phyloP scores from a whole-genome alignment of 1,284 basidiomycete genomes.

The Cutaneotrichosporon spelunceum region DNA sequence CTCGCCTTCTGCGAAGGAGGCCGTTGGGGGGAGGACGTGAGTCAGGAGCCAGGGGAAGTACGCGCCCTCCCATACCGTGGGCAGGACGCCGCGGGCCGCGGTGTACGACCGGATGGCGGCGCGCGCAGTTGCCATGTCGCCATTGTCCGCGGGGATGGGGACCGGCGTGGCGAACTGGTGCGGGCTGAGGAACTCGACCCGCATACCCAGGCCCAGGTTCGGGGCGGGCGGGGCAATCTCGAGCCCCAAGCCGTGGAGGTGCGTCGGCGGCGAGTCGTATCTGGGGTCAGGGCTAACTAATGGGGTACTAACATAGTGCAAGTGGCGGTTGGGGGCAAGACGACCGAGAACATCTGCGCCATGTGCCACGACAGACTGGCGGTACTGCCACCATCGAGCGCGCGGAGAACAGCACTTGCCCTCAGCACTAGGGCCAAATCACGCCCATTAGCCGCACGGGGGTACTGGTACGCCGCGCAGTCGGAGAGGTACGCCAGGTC shows the following conservation, averaged over 20 bases:
- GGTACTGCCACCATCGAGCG: neutral
- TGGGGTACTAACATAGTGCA: neutral
- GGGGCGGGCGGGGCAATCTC: neutral
- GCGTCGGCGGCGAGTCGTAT: neutral
- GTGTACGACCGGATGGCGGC: neutral
- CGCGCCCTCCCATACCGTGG: neutral
- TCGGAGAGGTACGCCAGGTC: neutral
- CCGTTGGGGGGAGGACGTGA: neutral
- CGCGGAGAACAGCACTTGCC: neutral
- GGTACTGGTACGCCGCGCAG: neutral
- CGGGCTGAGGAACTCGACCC: conserved; percentile 1
- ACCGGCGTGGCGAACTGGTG: neutral
- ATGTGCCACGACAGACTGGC: conserved; percentile 1
- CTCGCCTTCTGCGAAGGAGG: neutral
- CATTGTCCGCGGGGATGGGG: neutral
- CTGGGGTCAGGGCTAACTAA: neutral
- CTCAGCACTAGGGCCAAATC: neutral
- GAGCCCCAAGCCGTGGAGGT: neutral
- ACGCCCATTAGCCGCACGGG: neutral
- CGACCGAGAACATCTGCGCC: conserved; percentile 2
- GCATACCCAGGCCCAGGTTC: neutral
- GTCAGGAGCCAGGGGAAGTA: conserved; percentile 2
- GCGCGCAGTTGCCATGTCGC: neutral
- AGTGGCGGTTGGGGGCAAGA: neutral
- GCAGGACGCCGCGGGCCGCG: neutral